phyloP scores from a whole-genome alignment of 768 basidiomycete species.

The Filobasidium wieringae region DNA sequence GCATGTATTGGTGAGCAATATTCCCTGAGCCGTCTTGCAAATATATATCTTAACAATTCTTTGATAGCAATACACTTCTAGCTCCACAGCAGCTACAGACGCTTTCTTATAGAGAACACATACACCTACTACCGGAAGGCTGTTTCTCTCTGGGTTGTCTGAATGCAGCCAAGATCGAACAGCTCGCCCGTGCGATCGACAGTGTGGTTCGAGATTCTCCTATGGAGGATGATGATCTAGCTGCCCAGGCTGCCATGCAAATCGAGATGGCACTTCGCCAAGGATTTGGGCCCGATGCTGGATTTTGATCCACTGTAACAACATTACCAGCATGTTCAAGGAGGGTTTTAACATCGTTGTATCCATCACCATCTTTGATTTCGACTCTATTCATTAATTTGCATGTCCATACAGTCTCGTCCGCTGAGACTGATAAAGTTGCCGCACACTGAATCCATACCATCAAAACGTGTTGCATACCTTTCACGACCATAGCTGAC shows the following conservation, averaged over 20 bases:
- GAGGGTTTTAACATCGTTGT: too few relatives aligned
- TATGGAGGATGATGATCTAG: not conserved
- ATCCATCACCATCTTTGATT: not conserved
- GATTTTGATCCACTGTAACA: not conserved
- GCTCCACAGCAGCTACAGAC: slow-evolving; percentile 21
- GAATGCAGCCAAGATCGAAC: slow-evolving; percentile 32
- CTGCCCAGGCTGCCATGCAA: not conserved
- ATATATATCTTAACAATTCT: not conserved
- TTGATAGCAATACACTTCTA: slow-evolving; percentile 24
- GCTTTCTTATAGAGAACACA: slow-evolving; percentile 25
- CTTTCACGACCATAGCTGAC: not conserved
- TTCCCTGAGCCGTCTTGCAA: not conserved
- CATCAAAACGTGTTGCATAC: too few relatives aligned
- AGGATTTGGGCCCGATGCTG: not conserved
- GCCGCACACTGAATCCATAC: not conserved
- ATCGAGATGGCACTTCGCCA: not conserved
- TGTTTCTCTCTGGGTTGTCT: slow-evolving; percentile 35
- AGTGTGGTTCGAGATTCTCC: slow-evolving; percentile 21
- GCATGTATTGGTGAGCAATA: slow-evolving; percentile 78
- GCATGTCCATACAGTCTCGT: not conserved
- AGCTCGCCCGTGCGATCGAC: slow-evolving; percentile 28
- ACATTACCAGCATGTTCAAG: too few relatives aligned
- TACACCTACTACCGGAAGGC: slow-evolving; percentile 33
- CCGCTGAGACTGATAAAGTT: not conserved
- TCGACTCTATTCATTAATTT: not conserved